phyloP scores from a whole-genome alignment of 2,329 filamentous ascomycete genomes.

The Diaporthe sp. region DNA sequence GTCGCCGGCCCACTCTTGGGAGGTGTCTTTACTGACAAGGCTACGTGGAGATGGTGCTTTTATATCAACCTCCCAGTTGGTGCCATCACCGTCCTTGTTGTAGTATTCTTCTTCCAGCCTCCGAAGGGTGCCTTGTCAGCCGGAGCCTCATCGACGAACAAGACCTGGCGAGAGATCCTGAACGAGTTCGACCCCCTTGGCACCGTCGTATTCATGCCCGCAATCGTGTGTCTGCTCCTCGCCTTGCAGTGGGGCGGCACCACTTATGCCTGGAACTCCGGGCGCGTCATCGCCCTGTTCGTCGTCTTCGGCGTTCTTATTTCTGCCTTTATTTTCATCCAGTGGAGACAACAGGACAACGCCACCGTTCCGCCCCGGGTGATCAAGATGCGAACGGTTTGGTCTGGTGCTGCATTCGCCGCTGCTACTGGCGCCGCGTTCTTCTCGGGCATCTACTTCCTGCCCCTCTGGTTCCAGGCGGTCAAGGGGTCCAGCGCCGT shows the following conservation, averaged over 20 bases:
- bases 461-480: slow-evolving; percentile 56
- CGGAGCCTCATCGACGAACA: slow-evolving; percentile 37
- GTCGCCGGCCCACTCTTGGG: slow-evolving; percentile 49
- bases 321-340: slow-evolving; percentile 51
- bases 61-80: slow-evolving; percentile 54
- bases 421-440: slow-evolving; percentile 52
- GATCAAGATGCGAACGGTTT: slow-evolving; percentile 54
- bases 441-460: slow-evolving; percentile 48
- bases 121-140: slow-evolving; percentile 38
- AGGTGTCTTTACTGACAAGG: slow-evolving; percentile 49
- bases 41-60: slow-evolving; percentile 47
- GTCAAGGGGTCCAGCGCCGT: slow-evolving; percentile 54
- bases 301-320: slow-evolving; percentile 52
- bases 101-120: slow-evolving; percentile 48
- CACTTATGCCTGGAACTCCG: slow-evolving; percentile 54
- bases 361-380: slow-evolving; percentile 59
- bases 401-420: slow-evolving; percentile 48
- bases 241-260: slow-evolving; percentile 63
- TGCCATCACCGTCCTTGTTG: slow-evolving; percentile 48
- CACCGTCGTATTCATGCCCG: slow-evolving; percentile 49
- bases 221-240: slow-evolving; percentile 60
- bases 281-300: slow-evolving; percentile 55
- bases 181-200: slow-evolving; percentile 48
- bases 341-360: slow-evolving; percentile 52
- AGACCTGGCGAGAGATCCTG: slow-evolving; percentile 43